Evolutionary conservation across 805 yeast species (phyloP).

Genomic region (Monosporozyma siamensis): DNA sequence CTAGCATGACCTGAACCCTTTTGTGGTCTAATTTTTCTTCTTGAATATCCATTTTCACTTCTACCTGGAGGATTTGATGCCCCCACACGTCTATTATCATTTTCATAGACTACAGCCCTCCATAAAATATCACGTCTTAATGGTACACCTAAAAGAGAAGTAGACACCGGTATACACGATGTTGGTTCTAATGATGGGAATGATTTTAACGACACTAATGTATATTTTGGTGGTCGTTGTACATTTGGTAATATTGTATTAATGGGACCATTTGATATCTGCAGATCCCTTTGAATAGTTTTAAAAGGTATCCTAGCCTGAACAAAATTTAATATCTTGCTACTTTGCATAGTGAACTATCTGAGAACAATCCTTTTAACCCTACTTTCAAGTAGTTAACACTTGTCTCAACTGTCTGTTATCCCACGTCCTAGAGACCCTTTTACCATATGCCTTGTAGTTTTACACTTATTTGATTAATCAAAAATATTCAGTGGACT

Average conservation of each 20-base stretch:
- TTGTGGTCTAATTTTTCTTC: slow-evolving; percentile 76
- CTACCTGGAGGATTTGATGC: slow-evolving; percentile 81
- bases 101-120: slow-evolving; percentile 90
- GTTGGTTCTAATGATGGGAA: slow-evolving; percentile 91
- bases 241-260: slow-evolving; percentile 18
- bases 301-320: not conserved
- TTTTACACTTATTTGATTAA: no score
- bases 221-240: slow-evolving; percentile 52
- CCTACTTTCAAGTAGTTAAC: no score
- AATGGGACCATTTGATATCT: not conserved
- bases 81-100: slow-evolving; percentile 83
- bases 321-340: not conserved
- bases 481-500: no score
- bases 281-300: not conserved
- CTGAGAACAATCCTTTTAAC: no score
- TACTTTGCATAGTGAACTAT: not conserved
- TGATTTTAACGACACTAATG: slow-evolving; percentile 64
- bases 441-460: no score
- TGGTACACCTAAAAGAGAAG: slow-evolving; percentile 60
- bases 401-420: no score
- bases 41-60: slow-evolving; percentile 74
- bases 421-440: no score
- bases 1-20: slow-evolving; percentile 95
- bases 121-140: slow-evolving; percentile 86
- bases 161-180: slow-evolving; percentile 64